phyloP scores from a whole-genome alignment of 2,329 filamentous ascomycete species.

The Beauveria varroae region DNA sequence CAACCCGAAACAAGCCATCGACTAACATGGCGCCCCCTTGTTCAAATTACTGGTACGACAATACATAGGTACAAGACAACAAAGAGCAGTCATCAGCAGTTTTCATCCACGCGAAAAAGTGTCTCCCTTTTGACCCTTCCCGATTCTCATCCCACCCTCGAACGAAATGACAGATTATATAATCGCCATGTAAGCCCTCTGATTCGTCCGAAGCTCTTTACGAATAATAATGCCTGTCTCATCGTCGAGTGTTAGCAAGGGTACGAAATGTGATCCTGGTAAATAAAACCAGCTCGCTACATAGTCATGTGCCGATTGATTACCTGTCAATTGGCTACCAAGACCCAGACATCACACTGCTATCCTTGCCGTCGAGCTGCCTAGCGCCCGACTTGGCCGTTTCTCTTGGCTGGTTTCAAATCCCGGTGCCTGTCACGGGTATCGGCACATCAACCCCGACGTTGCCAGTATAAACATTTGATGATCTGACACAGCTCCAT shows the following conservation, averaged over 20 bases:
- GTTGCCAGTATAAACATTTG: too few relatives aligned
- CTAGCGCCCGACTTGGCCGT: conserved; percentile 5
- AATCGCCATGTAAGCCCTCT: neutral
- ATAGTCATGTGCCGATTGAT: neutral
- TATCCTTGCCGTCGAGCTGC: neutral
- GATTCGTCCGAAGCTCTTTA: neutral
- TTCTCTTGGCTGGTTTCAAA: neutral
- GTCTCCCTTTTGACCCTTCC: neutral
- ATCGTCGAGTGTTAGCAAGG: neutral
- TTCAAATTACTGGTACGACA: neutral
- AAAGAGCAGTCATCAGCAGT: neutral
- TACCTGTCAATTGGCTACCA: neutral
- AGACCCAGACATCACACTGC: neutral
- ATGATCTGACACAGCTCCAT: too few relatives aligned
- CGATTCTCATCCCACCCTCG: neutral
- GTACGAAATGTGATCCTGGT: neutral
- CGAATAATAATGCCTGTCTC: neutral
- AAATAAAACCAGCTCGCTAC: neutral
- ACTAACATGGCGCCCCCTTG: neutral
- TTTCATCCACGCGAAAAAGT: neutral
- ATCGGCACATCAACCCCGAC: neutral
- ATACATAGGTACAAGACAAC: neutral
- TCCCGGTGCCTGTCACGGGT: neutral
- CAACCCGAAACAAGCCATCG: neutral
- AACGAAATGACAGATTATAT: conserved; percentile 8